phyloP scores from a whole-genome alignment of 805 yeast species.

The Lipomyces mesembrius region DNA sequence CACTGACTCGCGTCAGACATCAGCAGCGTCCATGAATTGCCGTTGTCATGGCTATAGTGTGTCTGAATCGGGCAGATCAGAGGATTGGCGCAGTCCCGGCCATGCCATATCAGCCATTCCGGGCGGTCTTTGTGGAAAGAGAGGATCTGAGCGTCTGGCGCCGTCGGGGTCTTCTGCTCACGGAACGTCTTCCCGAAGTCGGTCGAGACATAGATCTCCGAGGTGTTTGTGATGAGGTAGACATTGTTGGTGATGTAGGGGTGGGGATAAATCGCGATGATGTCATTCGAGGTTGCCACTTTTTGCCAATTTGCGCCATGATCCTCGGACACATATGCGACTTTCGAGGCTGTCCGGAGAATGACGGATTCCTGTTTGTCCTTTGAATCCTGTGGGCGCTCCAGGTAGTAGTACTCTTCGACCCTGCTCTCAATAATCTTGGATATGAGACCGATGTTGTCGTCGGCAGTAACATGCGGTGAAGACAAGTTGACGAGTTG shows the following conservation, averaged over 20 bases:
- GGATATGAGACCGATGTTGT: neutral
- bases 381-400: conserved; percentile 52
- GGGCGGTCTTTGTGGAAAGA: conserved; percentile 65
- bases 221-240: conserved; percentile 56
- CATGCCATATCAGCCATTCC: conserved; percentile 69
- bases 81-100: conserved; percentile 61
- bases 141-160: conserved; percentile 50
- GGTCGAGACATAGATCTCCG: conserved; percentile 59
- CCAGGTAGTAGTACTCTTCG: conserved; percentile 58
- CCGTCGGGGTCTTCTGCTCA: conserved; percentile 49
- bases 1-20: conserved; percentile 58
- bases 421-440: conserved; percentile 71
- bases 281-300: conserved; percentile 50
- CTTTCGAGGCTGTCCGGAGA: conserved; percentile 57
- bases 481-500: neutral
- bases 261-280: conserved; percentile 65
- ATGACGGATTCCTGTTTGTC: conserved; percentile 67
- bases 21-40: conserved; percentile 62
- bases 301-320: conserved; percentile 60
- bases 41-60: conserved; percentile 68
- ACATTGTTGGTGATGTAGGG: conserved; percentile 62
- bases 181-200: conserved; percentile 70
- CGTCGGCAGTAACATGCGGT: neutral
- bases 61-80: conserved; percentile 62
- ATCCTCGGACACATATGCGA: conserved; percentile 69